Conservation (phyloP, 305 asterid species). For the Coffea humblotiana region DNA sequence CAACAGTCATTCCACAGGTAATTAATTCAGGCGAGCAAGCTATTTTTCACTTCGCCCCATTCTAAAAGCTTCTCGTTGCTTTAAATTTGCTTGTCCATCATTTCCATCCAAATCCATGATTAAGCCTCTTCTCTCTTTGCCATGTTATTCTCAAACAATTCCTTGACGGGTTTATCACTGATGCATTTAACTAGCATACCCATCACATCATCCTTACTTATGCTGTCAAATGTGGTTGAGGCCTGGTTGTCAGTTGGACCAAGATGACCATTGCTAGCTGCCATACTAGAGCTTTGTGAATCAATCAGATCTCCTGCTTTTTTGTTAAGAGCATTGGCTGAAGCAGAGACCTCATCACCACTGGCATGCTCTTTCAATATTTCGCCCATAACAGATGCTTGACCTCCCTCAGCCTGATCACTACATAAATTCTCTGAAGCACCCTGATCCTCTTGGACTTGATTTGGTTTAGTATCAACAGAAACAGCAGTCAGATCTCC, state of each 20-base stretch:
- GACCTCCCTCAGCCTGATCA: conserved; percentile 32
- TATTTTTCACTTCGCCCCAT: conserved; percentile 12
- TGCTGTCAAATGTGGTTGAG: conserved; percentile 1
- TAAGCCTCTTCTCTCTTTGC: conserved; percentile 14
- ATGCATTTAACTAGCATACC: conserved; percentile 24
- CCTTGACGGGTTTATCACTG: conserved; percentile 8
- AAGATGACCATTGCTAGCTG: conserved; percentile 15
- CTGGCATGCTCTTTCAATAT: conserved; percentile 27
- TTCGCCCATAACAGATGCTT: conserved; percentile 32
- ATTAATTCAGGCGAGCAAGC: background rate
- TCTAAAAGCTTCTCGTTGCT: conserved; percentile 16
- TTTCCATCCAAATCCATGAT: conserved; percentile 25
- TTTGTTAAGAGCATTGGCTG: conserved; percentile 14
- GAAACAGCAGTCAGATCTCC: conserved; percentile 27
- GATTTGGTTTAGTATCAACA: conserved; percentile 8
- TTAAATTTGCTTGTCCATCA: conserved; percentile 14
- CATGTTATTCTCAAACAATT: conserved; percentile 23
- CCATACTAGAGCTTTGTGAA: conserved; percentile 26
- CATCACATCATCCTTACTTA: conserved; percentile 14
- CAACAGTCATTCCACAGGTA: conserved; percentile 9
- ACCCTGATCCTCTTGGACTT: conserved; percentile 28
- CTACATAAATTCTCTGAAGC: conserved; percentile 27
- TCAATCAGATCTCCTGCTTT: conserved; percentile 28
- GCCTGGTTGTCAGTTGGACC: conserved; percentile 6
- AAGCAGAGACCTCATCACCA: conserved; percentile 30